Evolutionary conservation across 345 rosid genomes (phyloP), one percentile per base, ranked within the genome.

Genomic region (Lepidium aucheri): DNA sequence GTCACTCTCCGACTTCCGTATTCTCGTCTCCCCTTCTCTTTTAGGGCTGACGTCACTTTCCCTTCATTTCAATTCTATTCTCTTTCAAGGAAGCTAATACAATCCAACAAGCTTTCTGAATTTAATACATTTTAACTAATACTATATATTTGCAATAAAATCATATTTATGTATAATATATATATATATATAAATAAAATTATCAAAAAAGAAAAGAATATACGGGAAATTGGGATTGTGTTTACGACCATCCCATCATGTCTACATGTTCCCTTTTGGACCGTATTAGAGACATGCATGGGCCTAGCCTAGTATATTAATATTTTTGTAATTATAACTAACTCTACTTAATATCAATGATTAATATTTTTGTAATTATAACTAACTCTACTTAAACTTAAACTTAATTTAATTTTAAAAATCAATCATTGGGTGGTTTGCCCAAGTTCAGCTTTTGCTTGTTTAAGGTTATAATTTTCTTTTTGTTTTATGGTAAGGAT

Each of bases 41-140:
- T 32, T 59, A 68, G 66, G 73, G 73, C 66, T 59, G 59, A 59
- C 39, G 60, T 33, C 66, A 68, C 22, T 28, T 13, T 24, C 22
- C 15, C 14, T 58, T 28, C n/a, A n/a, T 14, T 26, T 15, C 38
- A 68, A 36, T 20, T 46, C 46, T 40, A 26, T 51, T 39, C 6
- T 56, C 17, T 36, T 2, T 5, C 35, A 45, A 55, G 30, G 28
- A 35, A 34, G 40, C 57, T 56, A 58, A 30, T 12, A 28, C 46
- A 68, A 6, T 47, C 49, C n/a, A 20, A 35, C 40, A 36, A 56
- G 47, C 44, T 20, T 20, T 45, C 28, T 34, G 26, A 20, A 20
- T 45, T 2, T 28, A 54, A 67, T n/a, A 17, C 15, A 38, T 36
- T 13, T 56, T 18, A 10, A 55, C 4, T 56, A n/a, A 36, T 38